phyloP scores from a whole-genome alignment of 441 rosid species.

The Erysimum pusillum region DNA sequence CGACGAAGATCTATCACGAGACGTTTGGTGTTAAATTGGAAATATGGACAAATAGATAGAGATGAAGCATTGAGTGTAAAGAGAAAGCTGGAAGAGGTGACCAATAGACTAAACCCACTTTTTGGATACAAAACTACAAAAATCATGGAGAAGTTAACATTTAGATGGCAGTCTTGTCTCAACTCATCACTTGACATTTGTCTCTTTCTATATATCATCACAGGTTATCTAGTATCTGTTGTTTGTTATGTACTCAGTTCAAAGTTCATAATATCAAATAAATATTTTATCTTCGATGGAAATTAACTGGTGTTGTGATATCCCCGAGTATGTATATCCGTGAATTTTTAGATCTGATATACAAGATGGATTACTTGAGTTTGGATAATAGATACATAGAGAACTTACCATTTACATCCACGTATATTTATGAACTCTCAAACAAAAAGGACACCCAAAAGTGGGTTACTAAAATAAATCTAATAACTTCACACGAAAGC shows the following conservation, averaged over 20 bases:
- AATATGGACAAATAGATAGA: slow-evolving; percentile 29
- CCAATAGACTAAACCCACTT: slow-evolving; percentile 24
- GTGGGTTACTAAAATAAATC: no score
- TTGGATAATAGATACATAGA: neutral
- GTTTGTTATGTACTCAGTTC: slow-evolving; percentile 11
- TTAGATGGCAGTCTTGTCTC: slow-evolving; percentile 28
- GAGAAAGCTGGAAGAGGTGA: slow-evolving; percentile 25
- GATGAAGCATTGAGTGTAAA: slow-evolving; percentile 4
- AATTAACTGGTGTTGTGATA: no score
- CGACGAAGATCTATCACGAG: slow-evolving; percentile 44
- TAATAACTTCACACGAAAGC: no score
- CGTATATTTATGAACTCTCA: neutral
- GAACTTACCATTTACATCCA: neutral
- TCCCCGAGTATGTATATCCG: neutral
- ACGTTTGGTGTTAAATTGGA: slow-evolving; percentile 4
- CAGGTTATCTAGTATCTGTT: neutral
- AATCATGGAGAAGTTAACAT: slow-evolving; percentile 29
- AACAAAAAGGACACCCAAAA: neutral
- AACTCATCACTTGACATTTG: slow-evolving; percentile 16
- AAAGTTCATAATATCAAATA: neutral
- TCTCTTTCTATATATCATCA: slow-evolving; percentile 25
- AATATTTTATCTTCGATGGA: neutral
- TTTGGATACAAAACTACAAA: slow-evolving; percentile 19
- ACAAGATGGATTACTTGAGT: neutral
- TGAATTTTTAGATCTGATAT: slow-evolving; percentile 2